phyloP scores from a whole-genome alignment of 2,329 filamentous ascomycete species.

The Bipolaris sorokiniana region DNA sequence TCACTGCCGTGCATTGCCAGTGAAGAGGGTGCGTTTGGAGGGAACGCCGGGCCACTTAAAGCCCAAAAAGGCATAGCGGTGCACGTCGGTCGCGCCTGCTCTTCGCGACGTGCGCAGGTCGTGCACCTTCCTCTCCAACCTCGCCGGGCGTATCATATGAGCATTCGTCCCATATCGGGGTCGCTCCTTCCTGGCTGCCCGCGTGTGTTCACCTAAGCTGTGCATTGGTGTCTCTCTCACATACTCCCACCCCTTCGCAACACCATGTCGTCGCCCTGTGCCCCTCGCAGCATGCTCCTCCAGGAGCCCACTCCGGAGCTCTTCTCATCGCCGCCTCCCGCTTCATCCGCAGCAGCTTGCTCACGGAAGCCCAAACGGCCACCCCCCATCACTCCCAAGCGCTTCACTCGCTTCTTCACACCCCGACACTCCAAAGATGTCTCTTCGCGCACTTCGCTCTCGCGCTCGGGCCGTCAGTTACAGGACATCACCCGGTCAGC shows the following conservation, averaged over 20 bases:
- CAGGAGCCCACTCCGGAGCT: conserved; percentile 45
- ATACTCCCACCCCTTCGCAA: conserved; percentile 11
- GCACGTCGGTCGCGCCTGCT: conserved; percentile 21
- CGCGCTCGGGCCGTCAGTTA: conserved; percentile 54
- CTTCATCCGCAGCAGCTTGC: conserved; percentile 34
- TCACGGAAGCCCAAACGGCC: conserved; percentile 53
- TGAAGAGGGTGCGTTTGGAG: not conserved
- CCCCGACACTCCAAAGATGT: conserved; percentile 49
- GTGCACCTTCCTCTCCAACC: conserved; percentile 17
- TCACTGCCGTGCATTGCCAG: not conserved
- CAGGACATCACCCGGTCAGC: conserved; percentile 58
- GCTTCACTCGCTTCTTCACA: conserved; percentile 60
- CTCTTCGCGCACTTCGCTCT: conserved; percentile 33
- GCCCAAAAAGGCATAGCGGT: conserved; percentile 10
- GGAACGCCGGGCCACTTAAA: conserved; percentile 5
- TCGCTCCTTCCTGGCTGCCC: conserved; percentile 6
- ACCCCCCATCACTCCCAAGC: conserved; percentile 59
- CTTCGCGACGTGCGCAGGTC: conserved; percentile 17
- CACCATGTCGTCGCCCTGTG: conserved; percentile 39
- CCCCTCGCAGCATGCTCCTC: conserved; percentile 29
- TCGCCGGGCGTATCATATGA: conserved; percentile 13
- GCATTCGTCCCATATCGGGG: conserved; percentile 13
- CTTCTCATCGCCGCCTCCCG: conserved; percentile 49
- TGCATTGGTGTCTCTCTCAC: conserved; percentile 10
- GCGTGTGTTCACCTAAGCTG: conserved; percentile 7